Evolutionary conservation across 2,329 filamentous ascomycete species (phyloP).

Genomic region (Fusarium papillatum): DNA sequence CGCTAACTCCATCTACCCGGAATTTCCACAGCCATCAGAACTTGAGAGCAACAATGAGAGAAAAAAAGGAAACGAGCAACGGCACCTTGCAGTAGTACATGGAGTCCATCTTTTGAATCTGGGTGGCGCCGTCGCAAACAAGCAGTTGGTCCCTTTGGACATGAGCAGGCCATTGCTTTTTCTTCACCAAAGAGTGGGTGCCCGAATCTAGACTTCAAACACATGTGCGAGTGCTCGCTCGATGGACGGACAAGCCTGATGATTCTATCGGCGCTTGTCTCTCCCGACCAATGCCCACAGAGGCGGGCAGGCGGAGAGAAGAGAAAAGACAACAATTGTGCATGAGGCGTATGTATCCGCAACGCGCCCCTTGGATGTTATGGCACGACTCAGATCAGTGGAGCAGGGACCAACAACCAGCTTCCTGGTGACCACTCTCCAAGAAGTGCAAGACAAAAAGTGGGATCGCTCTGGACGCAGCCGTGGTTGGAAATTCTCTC

Average conservation of each 20-base stretch:
- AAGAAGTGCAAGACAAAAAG: constrained; percentile 14
- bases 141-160: constrained; percentile 15
- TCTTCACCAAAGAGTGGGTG: constrained; percentile 17
- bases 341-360: constrained; percentile 30
- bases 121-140: constrained; percentile 12
- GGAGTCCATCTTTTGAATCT: constrained; percentile 5
- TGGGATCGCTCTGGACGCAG: constrained; percentile 8
- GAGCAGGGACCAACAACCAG: constrained; percentile 14
- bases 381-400: constrained; percentile 18
- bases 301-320: constrained; percentile 37
- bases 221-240: constrained; percentile 5
- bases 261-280: constrained; percentile 1
- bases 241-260: constrained; percentile 13
- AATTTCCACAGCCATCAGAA: constrained; percentile 18
- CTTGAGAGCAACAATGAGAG: constrained; percentile 4
- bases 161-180: constrained; percentile 30
- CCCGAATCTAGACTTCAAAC: constrained; percentile 19
- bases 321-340: constrained; percentile 34
- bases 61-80: constrained; percentile 9
- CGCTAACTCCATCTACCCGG: constrained; percentile 3
- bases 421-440: constrained; percentile 7
- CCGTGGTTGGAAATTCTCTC: constrained; percentile 10
- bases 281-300: constrained; percentile 14
- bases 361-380: constrained; percentile 26
- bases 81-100: constrained; percentile 19